Base-by-base conservation (phyloP, 306 rosid species). In the Mimosa bimucronata region DNA sequence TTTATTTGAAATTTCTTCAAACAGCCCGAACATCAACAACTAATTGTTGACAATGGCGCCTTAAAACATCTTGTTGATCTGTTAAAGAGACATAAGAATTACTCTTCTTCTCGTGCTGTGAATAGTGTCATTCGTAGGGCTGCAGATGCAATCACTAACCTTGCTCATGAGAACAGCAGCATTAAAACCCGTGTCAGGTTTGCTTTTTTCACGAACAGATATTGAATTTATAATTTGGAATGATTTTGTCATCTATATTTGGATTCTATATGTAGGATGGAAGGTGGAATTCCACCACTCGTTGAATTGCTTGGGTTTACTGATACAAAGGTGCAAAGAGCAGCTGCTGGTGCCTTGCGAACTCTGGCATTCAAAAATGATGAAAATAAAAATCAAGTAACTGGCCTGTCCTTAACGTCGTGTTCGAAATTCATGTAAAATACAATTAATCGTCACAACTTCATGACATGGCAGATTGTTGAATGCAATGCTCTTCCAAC, bases 401-500 rank as follows among this genome's bases (percentile, higher is more conserved):
- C 69, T 74, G 75, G 45, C 38, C 5, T 23, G 60, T 82, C 37
- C 77, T 78, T 28, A 26, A 81, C 77, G 37, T 80, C 77, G 42
- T 44, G 60, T 77, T 77, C 12, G 25, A 45, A 44, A 40, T 31
- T 66, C 37, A 68, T 69, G 15, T 75, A 69, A 40, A 70, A 48
- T 69, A 52, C 75, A 15, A 75, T 26, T 68, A 53, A 78, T 75
- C 77, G 60, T 50, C 66, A 42, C 23, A 50, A 64, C 19, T 6
- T 81, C 58, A 65, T 76, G 84, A 48, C 72, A 77, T 88, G 78
- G 88, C 97, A 95, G 99, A 95, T 95, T 82, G 99, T 95, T 79
- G 97, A 95, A 76, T 93, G 97, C 88, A 90, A 91, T 95, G 99
- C 99, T 78, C 98, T 95, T 82, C 98, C 96, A n/a, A 95, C 97